These are phyloP conservation scores for Ogataea allantospora DNA, from an alignment of 805 yeast species.

Conservation along the genomic window DNA sequence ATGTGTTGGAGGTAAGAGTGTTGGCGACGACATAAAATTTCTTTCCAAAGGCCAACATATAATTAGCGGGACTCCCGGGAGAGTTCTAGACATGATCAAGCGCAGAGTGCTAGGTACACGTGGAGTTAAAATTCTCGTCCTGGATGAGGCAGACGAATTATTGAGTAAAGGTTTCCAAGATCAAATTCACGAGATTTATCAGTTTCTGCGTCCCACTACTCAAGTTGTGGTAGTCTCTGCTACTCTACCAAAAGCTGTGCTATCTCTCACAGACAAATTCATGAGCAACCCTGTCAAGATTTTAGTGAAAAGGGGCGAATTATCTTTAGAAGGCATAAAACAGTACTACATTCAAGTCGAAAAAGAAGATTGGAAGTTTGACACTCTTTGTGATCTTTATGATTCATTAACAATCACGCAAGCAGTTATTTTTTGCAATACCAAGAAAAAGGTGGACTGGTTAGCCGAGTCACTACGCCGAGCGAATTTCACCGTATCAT, in stretches of 20 bases:
- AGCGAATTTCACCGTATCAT: conserved; percentile 84
- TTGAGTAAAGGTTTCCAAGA: conserved; percentile 90
- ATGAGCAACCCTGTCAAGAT: conserved; percentile 94
- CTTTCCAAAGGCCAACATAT: conserved; percentile 85
- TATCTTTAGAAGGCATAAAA: conserved; percentile 92
- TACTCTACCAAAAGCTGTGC: conserved; percentile 89
- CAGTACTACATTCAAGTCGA: conserved; percentile 91
- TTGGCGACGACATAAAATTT: conserved; percentile 83
- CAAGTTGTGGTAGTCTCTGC: conserved; percentile 96
- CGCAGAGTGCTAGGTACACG: conserved; percentile 81
- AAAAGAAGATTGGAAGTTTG: conserved; percentile 92
- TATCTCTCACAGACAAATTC: conserved; percentile 87
- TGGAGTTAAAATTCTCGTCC: conserved; percentile 86
- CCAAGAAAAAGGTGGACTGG: conserved; percentile 91
- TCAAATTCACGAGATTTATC: conserved; percentile 91
- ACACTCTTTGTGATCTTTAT: conserved; percentile 90
- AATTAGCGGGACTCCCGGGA: conserved; percentile 97
- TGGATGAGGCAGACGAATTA: conserved; percentile 99
- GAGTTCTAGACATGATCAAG: conserved; percentile 94
- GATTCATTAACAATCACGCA: conserved; percentile 95
- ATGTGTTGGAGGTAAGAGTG: conserved; percentile 94
- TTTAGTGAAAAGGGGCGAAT: conserved; percentile 91
- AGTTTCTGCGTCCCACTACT: conserved; percentile 79
- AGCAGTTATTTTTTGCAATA: conserved; percentile 97
- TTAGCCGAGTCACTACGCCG: conserved; percentile 70